Evolutionary conservation across 2,329 filamentous ascomycete species (phyloP).

Genomic region (Calycina herbarum): DNA sequence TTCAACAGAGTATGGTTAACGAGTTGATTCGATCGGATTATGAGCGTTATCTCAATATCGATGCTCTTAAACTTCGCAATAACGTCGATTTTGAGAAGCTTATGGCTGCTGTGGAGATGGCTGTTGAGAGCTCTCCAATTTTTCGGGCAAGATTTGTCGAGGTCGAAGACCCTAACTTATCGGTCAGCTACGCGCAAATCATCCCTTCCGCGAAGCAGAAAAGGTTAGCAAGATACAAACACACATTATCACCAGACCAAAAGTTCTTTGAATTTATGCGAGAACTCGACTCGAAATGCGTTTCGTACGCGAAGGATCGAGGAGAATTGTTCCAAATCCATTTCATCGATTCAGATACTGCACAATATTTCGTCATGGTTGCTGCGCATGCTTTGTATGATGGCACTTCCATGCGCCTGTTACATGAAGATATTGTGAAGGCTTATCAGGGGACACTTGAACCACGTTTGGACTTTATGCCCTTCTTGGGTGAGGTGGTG

Average conservation of each 20-base stretch:
- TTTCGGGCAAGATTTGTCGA: constrained; percentile 73
- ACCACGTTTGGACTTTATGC: constrained; percentile 49
- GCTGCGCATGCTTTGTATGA: constrained; percentile 89
- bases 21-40: constrained; percentile 78
- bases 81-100: constrained; percentile 58
- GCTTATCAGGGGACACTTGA: constrained; percentile 55
- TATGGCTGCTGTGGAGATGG: constrained; percentile 58
- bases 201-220: constrained; percentile 38
- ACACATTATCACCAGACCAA: constrained; percentile 2
- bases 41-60: constrained; percentile 80
- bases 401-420: constrained; percentile 74
- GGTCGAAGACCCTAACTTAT: constrained; percentile 59
- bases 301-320: constrained; percentile 39
- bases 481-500: constrained; percentile 51
- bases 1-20: constrained; percentile 84
- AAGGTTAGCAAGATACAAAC: background rate
- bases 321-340: constrained; percentile 51
- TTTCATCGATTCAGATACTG: constrained; percentile 40
- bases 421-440: constrained; percentile 69
- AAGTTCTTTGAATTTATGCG: constrained; percentile 40
- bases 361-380: constrained; percentile 59
- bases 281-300: constrained; percentile 43
- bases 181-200: constrained; percentile 57
- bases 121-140: constrained; percentile 65
- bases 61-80: constrained; percentile 63